Evolutionary conservation across 495 filamentous ascomycete genomes (phyloP).

Genomic region (Hypoxylon perforatum): DNA sequence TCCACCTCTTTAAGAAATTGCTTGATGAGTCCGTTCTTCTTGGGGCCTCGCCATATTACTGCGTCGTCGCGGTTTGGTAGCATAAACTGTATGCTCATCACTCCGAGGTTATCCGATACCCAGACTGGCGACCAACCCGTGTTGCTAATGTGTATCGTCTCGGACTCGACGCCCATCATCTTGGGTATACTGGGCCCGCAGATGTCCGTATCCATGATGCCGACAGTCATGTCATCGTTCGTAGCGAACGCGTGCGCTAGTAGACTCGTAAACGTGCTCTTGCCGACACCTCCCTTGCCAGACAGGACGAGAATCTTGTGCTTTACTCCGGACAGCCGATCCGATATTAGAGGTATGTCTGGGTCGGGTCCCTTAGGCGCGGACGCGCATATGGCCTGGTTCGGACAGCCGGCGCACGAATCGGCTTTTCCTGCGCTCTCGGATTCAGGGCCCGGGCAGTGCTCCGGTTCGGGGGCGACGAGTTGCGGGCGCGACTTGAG

Average conservation of each 20-base stretch:
- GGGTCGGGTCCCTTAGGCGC: constrained; percentile 96
- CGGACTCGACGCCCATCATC: constrained; percentile 95
- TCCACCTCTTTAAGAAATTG: constrained; percentile 97
- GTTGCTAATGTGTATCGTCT: constrained; percentile 86
- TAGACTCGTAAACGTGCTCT: constrained; percentile 88
- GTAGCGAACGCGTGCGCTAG: constrained; percentile 88
- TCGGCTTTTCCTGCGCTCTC: constrained; percentile 84
- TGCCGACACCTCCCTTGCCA: constrained; percentile 97
- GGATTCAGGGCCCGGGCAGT: constrained; percentile 95
- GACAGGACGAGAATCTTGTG: constrained; percentile 94
- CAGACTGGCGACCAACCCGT: constrained; percentile 93
- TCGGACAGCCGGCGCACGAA: constrained; percentile 93
- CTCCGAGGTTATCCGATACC: constrained; percentile 88
- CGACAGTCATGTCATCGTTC: constrained; percentile 78
- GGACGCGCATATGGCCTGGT: constrained; percentile 93
- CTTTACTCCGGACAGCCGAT: constrained; percentile 79
- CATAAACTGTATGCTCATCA: constrained; percentile 99
- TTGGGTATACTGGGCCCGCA: constrained; percentile 94
- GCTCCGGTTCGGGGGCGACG: constrained; percentile 93
- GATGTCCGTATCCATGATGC: constrained; percentile 97
- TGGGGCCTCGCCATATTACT: constrained; percentile 95
- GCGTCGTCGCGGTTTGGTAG: constrained; percentile 91
- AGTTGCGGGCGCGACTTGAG: constrained; percentile 79
- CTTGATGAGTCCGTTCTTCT: constrained; percentile 98
- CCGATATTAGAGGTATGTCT: constrained; percentile 86